phyloP scores from a whole-genome alignment of 129 eudicot species.

The Centrapalus pauciflorus region DNA sequence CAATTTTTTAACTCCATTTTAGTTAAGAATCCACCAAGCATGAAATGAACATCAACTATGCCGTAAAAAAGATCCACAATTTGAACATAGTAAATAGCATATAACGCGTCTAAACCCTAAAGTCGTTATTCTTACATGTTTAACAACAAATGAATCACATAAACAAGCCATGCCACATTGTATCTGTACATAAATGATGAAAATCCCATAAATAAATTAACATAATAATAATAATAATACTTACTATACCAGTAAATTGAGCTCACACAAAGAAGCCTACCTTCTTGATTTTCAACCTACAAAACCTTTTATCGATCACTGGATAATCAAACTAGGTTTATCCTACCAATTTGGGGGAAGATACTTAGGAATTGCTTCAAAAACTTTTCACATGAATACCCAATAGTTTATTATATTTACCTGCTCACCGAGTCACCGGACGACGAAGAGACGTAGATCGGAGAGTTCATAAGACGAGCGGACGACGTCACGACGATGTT shows the following conservation, averaged over 20 bases:
- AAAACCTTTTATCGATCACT: not conserved
- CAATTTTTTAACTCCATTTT: not conserved
- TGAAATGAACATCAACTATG: not conserved
- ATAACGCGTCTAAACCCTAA: constrained; percentile 20
- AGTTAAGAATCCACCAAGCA: constrained; percentile 1
- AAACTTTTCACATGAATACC: not conserved
- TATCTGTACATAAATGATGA: not conserved
- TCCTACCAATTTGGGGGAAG: not conserved
- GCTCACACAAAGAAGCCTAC: constrained; percentile 1
- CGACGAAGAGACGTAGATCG: constrained; percentile 18
- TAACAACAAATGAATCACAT: not conserved
- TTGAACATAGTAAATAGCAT: not conserved
- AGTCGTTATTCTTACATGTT: not conserved
- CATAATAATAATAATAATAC: not conserved
- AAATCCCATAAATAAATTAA: not conserved
- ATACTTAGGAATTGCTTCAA: constrained; percentile 3
- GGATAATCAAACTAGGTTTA: not conserved
- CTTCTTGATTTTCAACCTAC: not conserved
- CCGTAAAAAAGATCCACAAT: not conserved
- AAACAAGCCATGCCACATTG: not conserved
- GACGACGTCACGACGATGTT: constrained; percentile 10
- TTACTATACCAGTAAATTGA: constrained; percentile 9
- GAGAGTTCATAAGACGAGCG: not conserved
- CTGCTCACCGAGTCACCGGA: constrained; percentile 2
- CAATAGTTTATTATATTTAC: not conserved